These are phyloP conservation scores for Melanopsichium pennsylvanicum DNA, from an alignment of 1,284 basidiomycete species.

Conservation along the genomic window DNA sequence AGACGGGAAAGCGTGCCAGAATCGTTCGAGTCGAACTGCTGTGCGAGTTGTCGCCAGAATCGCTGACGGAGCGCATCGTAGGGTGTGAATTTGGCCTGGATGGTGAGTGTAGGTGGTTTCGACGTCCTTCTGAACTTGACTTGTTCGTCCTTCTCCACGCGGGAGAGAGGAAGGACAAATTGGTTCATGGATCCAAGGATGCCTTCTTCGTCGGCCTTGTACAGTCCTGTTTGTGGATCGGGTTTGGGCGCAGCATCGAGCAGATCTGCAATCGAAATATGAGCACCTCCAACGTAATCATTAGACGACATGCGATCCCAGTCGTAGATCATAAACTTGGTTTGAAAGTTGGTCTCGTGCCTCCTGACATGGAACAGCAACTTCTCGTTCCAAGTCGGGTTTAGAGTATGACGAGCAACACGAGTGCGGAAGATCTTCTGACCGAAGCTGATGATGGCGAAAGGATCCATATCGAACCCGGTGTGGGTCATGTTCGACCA, in stretches of 20 bases:
- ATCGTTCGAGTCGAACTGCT: conserved; percentile 90
- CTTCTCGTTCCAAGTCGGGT: conserved; percentile 94
- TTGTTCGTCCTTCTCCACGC: conserved; percentile 46
- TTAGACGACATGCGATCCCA: conserved; percentile 63
- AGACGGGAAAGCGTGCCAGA: conserved; percentile 79
- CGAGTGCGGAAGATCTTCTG: conserved; percentile 96
- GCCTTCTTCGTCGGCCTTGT: conserved; percentile 38
- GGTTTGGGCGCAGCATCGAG: conserved; percentile 52
- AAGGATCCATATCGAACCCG: conserved; percentile 96
- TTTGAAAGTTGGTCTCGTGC: conserved; percentile 74
- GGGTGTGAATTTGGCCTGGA: conserved; percentile 89
- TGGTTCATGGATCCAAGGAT: conserved; percentile 31
- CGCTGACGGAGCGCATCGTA: conserved; percentile 73
- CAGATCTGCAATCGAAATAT: conserved; percentile 47
- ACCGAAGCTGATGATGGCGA: conserved; percentile 92
- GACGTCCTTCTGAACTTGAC: conserved; percentile 43
- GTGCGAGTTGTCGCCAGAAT: conserved; percentile 90
- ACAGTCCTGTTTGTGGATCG: conserved; percentile 52
- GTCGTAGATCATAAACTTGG: conserved; percentile 60
- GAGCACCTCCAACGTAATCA: conserved; percentile 58
- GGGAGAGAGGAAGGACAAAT: conserved; percentile 47
- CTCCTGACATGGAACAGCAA: conserved; percentile 91
- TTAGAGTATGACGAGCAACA: conserved; percentile 70
- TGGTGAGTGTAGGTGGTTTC: conserved; percentile 38
- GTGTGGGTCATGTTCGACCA: conserved; percentile 75